phyloP scores from a whole-genome alignment of 441 rosid genomes.

The Arabidopsis lyrata region DNA sequence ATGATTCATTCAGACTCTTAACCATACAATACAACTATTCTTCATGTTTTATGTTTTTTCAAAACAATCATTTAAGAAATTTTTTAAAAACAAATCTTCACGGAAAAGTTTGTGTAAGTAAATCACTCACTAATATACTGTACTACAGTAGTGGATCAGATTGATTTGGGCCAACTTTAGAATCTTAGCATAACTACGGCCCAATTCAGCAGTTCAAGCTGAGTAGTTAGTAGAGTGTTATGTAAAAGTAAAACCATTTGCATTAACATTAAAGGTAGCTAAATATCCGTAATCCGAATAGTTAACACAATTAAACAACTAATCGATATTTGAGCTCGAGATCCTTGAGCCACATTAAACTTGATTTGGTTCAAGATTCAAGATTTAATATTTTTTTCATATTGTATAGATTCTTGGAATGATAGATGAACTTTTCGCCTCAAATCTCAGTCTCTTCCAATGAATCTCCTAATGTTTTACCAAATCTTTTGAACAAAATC shows the following conservation, averaged over 20 bases:
- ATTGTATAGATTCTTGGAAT: background rate
- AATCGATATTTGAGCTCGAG: background rate
- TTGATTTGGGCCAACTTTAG: background rate
- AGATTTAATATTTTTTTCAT: background rate
- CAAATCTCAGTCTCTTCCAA: slow-evolving; percentile 38
- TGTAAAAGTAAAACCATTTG: background rate
- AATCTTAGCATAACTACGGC: background rate
- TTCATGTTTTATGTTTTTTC: too few species aligned
- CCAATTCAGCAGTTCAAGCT: background rate
- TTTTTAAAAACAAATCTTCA: too few species aligned
- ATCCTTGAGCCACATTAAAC: slow-evolving; percentile 3
- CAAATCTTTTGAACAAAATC: slow-evolving; percentile 39
- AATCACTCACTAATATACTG: too few species aligned
- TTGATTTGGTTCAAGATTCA: background rate
- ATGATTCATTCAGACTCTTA: too few species aligned
- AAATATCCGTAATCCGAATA: background rate
- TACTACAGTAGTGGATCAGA: too few species aligned
- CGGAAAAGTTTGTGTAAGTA: too few species aligned
- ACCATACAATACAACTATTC: too few species aligned
- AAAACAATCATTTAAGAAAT: too few species aligned
- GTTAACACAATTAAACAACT: background rate
- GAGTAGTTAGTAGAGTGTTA: background rate
- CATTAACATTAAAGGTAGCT: too few species aligned
- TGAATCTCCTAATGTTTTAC: slow-evolving; percentile 36
- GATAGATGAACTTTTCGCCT: slow-evolving; percentile 15